A percentile compares a stretch with the other conserved stretches of the same genome.
phyloP scores from a whole-genome alignment of 345 rosid species.

The Arabidopsis suecica region DNA sequence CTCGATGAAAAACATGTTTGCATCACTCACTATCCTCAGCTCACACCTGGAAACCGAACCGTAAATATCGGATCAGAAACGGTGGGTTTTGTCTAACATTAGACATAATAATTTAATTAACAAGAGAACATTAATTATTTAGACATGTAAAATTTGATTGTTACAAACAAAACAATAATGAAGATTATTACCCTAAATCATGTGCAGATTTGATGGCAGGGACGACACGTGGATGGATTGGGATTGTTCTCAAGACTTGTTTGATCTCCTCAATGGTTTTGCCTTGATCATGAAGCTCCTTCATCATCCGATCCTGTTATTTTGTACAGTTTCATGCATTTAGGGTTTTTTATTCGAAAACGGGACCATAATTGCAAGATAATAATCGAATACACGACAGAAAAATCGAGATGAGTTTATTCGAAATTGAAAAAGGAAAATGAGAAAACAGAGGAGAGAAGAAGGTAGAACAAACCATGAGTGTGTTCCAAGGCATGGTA shows the following conservation, averaged over 20 bases:
- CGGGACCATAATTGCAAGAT: not conserved
- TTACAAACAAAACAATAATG: not conserved
- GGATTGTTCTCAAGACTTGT: slow-evolving; percentile 57
- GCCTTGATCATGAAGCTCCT: slow-evolving; percentile 66
- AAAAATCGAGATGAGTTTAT: not conserved
- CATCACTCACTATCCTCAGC: slow-evolving; percentile 80
- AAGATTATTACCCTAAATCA: slow-evolving; percentile 63
- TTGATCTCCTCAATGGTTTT: slow-evolving; percentile 65
- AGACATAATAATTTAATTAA: not conserved
- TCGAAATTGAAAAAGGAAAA: not conserved
- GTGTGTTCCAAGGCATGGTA: slow-evolving; percentile 90
- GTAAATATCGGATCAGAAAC: slow-evolving; percentile 28
- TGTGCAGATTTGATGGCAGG: slow-evolving; percentile 78
- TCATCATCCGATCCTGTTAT: slow-evolving; percentile 82
- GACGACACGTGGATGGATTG: slow-evolving; percentile 66
- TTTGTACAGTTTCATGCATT: no score
- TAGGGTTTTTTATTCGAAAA: not conserved
- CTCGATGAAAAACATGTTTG: slow-evolving; percentile 79
- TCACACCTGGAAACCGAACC: slow-evolving; percentile 66
- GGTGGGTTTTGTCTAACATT: slow-evolving; percentile 27
- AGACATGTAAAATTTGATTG: not conserved
- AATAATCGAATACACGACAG: not conserved
- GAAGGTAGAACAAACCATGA: slow-evolving; percentile 59
- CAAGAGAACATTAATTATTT: not conserved
- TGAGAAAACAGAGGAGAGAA: slow-evolving; percentile 18